These are phyloP conservation scores for Mortierella sp. DNA, from an alignment of 371 early-diverging fungal genomes.

Conservation along the genomic window DNA sequence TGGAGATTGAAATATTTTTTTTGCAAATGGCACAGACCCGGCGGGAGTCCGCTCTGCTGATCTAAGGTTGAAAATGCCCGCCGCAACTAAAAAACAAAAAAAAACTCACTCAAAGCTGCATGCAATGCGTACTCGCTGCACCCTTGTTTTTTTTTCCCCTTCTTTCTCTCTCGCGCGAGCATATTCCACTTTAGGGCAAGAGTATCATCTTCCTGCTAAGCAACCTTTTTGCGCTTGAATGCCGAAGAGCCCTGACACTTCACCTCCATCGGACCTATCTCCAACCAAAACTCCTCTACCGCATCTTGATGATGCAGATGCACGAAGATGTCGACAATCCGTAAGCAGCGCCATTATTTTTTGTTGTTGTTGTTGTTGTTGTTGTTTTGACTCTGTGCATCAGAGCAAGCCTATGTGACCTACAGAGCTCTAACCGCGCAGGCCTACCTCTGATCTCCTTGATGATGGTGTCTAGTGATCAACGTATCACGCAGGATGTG, in stretches of 20 bases:
- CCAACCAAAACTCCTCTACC: constrained; percentile 67
- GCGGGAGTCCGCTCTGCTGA: too few species aligned
- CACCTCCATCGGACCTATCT: constrained; percentile 73
- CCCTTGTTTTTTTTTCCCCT: not conserved
- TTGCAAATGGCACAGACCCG: too few species aligned
- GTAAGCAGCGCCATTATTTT: constrained; percentile 47
- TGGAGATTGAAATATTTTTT: too few species aligned
- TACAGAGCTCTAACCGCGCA: not conserved
- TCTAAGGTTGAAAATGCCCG: too few species aligned
- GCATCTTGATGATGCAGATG: constrained; percentile 60
- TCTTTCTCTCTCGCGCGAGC: not conserved
- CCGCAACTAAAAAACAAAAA: too few species aligned
- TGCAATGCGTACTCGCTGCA: too few species aligned
- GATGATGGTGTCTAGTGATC: constrained; percentile 67
- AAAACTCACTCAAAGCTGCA: too few species aligned
- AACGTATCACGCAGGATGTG: constrained; percentile 91
- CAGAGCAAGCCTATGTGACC: not conserved
- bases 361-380: not conserved
- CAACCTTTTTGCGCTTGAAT: constrained; percentile 66
- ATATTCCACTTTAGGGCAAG: constrained; percentile 55
- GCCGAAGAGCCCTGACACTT: constrained; percentile 65
- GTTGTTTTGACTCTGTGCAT: not conserved
- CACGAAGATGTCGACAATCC: constrained; percentile 74
- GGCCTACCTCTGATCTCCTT: too few species aligned
- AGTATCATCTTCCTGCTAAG: constrained; percentile 66